These are phyloP conservation scores for Trypanosoma scelopori DNA, from an alignment of 208 protist species.

Conservation along the genomic window DNA sequence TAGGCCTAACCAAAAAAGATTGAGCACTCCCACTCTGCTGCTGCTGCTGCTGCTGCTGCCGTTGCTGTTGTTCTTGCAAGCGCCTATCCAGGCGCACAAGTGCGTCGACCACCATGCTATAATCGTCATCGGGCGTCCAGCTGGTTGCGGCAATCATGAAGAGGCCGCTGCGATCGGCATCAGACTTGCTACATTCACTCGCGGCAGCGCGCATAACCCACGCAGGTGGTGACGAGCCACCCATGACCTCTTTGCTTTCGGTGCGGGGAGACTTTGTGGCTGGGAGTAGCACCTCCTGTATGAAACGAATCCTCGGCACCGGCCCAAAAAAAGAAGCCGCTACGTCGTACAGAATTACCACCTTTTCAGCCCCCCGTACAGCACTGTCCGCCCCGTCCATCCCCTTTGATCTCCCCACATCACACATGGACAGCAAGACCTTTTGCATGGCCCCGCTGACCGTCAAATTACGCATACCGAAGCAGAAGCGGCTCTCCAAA, in stretches of 20 bases:
- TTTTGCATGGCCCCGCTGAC: slow-evolving; percentile 78
- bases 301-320: slow-evolving; percentile 38
- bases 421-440: slow-evolving; percentile 23
- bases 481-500: slow-evolving; percentile 62
- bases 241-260: slow-evolving; percentile 34
- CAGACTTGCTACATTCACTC: background rate
- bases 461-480: slow-evolving; percentile 75
- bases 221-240: slow-evolving; percentile 56
- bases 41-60: slow-evolving; percentile 21
- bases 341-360: slow-evolving; percentile 75
- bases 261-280: slow-evolving; percentile 3
- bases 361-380: slow-evolving; percentile 9
- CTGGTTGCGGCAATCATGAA: slow-evolving; percentile 93
- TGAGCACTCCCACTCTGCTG: background rate
- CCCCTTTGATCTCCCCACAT: background rate
- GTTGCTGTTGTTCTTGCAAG: slow-evolving; percentile 32
- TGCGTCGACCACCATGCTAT: slow-evolving; percentile 91
- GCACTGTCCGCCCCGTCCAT: background rate
- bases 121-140: slow-evolving; percentile 97
- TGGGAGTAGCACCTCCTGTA: slow-evolving; percentile 54
- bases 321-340: slow-evolving; percentile 73
- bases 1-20: slow-evolving; percentile 6
- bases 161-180: slow-evolving; percentile 29
- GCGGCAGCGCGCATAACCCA: slow-evolving; percentile 39
- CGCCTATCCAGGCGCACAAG: slow-evolving; percentile 79